phyloP scores from a whole-genome alignment of 208 protist species.

The Porcisia hertigi region DNA sequence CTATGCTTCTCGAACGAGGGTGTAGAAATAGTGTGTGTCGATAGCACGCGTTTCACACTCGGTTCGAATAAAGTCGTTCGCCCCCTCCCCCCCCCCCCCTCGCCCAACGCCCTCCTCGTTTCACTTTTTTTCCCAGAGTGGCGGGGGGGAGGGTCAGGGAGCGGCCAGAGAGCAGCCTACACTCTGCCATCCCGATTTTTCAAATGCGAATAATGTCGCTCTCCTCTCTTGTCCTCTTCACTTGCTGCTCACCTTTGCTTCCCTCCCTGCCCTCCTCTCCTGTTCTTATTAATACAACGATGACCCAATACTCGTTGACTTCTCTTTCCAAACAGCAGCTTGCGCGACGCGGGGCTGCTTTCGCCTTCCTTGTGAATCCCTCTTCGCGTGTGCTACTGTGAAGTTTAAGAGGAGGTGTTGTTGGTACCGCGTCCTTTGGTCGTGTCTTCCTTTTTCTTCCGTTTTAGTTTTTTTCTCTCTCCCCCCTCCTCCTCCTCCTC shows the following conservation, averaged over 20 bases:
- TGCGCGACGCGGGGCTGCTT: background rate
- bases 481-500: too few species aligned
- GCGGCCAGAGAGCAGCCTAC: background rate
- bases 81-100: too few species aligned
- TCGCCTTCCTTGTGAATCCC: background rate
- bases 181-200: background rate
- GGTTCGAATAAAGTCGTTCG: too few species aligned
- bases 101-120: too few species aligned
- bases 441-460: slow-evolving; percentile 4
- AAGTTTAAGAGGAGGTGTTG: background rate
- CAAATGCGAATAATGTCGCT: background rate
- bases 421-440: background rate
- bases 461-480: background rate
- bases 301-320: background rate
- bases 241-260: background rate
- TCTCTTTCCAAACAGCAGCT: background rate
- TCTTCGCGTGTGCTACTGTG: background rate
- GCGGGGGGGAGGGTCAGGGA: too few species aligned
- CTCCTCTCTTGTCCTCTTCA: slow-evolving; percentile 6
- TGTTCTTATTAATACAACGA: background rate
- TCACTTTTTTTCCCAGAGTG: too few species aligned
- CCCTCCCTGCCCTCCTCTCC: background rate
- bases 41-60: background rate
- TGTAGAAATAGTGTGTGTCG: too few species aligned
- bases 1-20: background rate